Conservation (phyloP, 768 basidiomycete species). For the Cyathus striatus region DNA sequence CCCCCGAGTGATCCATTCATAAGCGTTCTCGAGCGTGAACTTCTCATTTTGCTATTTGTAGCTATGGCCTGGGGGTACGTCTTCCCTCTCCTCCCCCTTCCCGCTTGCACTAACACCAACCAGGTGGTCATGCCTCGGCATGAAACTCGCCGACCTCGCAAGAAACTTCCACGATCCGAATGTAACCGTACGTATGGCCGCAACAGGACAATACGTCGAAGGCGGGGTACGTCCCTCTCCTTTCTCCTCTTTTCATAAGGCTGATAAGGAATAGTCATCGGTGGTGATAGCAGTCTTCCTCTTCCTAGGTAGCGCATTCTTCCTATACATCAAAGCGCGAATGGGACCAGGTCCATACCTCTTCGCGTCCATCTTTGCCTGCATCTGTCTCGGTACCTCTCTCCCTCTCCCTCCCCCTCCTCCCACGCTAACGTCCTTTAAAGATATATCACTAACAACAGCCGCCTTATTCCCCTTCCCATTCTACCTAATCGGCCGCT, state of each 20-base stretch:
- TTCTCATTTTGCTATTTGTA: constrained; percentile 46
- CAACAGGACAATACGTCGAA: constrained; percentile 57
- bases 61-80: constrained; percentile 57
- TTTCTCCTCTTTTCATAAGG: not conserved
- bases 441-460: constrained; percentile 57
- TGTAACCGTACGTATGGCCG: constrained; percentile 31
- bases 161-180: constrained; percentile 36
- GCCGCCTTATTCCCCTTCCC: constrained; percentile 62
- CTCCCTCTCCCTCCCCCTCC: not conserved
- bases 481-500: constrained; percentile 49
- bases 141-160: constrained; percentile 55
- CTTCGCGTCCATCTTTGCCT: constrained; percentile 51
- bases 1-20: constrained; percentile 67
- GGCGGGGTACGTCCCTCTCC: constrained; percentile 20
- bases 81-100: not conserved
- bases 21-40: constrained; percentile 62
- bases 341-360: constrained; percentile 61
- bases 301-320: constrained; percentile 50
- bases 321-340: constrained; percentile 56
- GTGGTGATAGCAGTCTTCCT: constrained; percentile 59
- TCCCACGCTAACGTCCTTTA: not conserved
- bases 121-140: constrained; percentile 66
- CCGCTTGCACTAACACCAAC: not conserved
- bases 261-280: constrained; percentile 34
- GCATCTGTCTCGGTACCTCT: constrained; percentile 50